Evolutionary conservation across 1,139 yeast genomes (phyloP), one percentile per base, ranked within the genome.

Genomic region (Pichia sp.): DNA sequence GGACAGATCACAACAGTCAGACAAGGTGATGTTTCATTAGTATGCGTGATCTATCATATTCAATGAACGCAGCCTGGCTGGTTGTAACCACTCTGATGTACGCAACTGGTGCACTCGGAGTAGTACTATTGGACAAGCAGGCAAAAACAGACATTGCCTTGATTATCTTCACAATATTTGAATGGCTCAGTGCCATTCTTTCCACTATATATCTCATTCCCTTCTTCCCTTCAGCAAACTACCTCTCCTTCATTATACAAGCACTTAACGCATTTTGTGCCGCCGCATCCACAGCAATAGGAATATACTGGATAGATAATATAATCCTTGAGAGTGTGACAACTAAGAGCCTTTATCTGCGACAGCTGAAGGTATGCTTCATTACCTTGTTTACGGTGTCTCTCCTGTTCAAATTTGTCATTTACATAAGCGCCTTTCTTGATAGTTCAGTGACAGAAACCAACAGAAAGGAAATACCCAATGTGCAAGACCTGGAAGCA

Each of bases 271-370:
- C 23, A 7, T 36, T 49, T 44, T 44, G 31, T 13, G 26, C 44
- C 10, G 6, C 49, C 15, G 50, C 16, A 13, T 50, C 59, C 10
- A 50, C 54, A 13, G 19, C 34, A 5, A 5, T 54, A 8, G 54
- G 58, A 29, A 51, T 53, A 29, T 59, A 57, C 36, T 57, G 59
- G 59, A 51, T 56, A 19, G 53, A 56, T 23, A 29, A 52, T 26
- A 47, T 54, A 7, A 38, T 56, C 5, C 54, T 52, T 2, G 23
- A 26, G 32, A 32, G 49, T 30, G 38, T 48, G 19, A 40, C 11
- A 8, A 29, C 13, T 23, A 26, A 16, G 8, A 41, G 23, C n/a
- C 19, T 51, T 4, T 36, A 47, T 15, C 5, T 48, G 4, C 36
- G 56, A n/a, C 55, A 53, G 16, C 13, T 58, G 6, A 6, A 47